phyloP scores from a whole-genome alignment of 768 basidiomycete genomes.

The Suillus alpinus region DNA sequence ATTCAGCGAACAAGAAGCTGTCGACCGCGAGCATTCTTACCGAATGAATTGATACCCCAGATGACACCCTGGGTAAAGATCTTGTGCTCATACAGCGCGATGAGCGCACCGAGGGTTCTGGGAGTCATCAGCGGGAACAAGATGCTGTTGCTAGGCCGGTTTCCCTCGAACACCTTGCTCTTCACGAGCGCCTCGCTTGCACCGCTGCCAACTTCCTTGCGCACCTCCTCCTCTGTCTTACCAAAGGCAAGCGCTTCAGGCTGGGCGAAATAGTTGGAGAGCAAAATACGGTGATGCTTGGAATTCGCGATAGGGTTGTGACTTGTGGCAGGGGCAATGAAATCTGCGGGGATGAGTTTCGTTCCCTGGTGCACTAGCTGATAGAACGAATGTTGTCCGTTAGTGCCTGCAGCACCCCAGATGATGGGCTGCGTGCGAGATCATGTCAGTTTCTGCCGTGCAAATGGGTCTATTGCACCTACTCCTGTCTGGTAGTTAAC shows the following conservation, averaged over 20 bases:
- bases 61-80: slow-evolving; percentile 97
- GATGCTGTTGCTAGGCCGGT: slow-evolving; percentile 94
- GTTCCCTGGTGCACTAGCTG: slow-evolving; percentile 95
- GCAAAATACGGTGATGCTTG: slow-evolving; percentile 95
- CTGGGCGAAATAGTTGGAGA: slow-evolving; percentile 98
- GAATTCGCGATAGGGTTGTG: slow-evolving; percentile 86
- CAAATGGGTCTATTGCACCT: slow-evolving; percentile 28
- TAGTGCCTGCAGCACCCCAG: slow-evolving; percentile 98
- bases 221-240: slow-evolving; percentile 89
- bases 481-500: slow-evolving; percentile 97
- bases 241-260: slow-evolving; percentile 98
- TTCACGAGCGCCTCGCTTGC: slow-evolving; percentile 86
- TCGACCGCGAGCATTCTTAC: slow-evolving; percentile 36
- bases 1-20: background rate
- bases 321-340: slow-evolving; percentile 84
- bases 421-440: slow-evolving; percentile 85
- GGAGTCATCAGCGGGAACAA: slow-evolving; percentile 93
- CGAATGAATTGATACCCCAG: slow-evolving; percentile 99
- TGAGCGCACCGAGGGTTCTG: slow-evolving; percentile 80
- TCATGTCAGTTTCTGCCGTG: background rate
- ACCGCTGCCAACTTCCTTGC: slow-evolving; percentile 60
- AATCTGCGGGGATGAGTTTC: slow-evolving; percentile 88
- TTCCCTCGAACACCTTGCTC: slow-evolving; percentile 98
- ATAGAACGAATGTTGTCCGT: slow-evolving; percentile 99
- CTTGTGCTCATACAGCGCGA: slow-evolving; percentile 97